Conservation (phyloP, 208 protist genomes). For the Wallacemonas sp. region DNA sequence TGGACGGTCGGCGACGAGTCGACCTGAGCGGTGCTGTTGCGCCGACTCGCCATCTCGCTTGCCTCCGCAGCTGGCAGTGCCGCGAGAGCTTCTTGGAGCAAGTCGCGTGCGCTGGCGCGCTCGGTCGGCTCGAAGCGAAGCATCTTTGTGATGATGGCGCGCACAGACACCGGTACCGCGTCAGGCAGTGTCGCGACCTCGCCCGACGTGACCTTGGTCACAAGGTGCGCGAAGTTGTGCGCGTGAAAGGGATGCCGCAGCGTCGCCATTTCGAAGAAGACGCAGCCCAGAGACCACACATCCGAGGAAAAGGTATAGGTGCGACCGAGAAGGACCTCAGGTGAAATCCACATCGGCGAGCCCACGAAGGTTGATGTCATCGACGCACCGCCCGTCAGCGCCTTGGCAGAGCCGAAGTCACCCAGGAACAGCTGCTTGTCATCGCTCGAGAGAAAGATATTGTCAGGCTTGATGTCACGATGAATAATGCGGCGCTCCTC, state of each 20-base stretch:
- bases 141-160: constrained; percentile 56
- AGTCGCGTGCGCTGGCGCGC: constrained; percentile 35
- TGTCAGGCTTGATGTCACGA: constrained; percentile 90
- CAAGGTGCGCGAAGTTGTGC: constrained; percentile 71
- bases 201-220: constrained; percentile 76
- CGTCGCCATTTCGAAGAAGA: constrained; percentile 75
- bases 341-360: constrained; percentile 83
- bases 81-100: constrained; percentile 16
- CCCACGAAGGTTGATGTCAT: constrained; percentile 70
- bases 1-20: too few relatives aligned
- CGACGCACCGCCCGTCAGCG: constrained; percentile 20
- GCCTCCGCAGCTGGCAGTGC: not conserved
- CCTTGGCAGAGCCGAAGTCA: constrained; percentile 80
- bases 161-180: constrained; percentile 34
- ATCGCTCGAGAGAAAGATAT: constrained; percentile 78
- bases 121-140: constrained; percentile 46
- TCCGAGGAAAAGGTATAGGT: constrained; percentile 85
- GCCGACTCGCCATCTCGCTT: not conserved
- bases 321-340: constrained; percentile 77
- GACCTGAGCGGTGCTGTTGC: not conserved
- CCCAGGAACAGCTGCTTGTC: constrained; percentile 50
- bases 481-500: constrained; percentile 72
- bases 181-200: constrained; percentile 51
- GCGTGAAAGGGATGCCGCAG: constrained; percentile 54
- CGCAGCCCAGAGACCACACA: constrained; percentile 84